Conservation (phyloP, 768 basidiomycete species). For the Termitomyces sp. region DNA sequence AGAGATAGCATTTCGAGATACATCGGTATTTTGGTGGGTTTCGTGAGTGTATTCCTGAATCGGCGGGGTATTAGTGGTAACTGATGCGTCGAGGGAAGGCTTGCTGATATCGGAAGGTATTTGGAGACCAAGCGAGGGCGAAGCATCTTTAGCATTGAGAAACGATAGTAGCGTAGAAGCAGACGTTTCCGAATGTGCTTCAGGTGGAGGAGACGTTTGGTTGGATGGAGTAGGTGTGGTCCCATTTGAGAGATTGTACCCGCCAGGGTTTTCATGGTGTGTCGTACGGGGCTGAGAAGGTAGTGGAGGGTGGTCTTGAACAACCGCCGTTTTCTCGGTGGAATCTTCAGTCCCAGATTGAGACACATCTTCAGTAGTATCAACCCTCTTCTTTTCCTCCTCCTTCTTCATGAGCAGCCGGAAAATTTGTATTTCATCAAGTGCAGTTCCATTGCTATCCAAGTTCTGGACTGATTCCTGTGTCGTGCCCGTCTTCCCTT, state of each 20-base stretch:
- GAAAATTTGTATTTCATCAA: slow-evolving; percentile 85
- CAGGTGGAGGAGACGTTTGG: slow-evolving; percentile 7
- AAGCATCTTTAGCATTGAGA: slow-evolving; percentile 6
- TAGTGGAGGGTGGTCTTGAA: background rate
- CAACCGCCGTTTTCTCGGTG: background rate
- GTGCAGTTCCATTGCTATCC: slow-evolving; percentile 29
- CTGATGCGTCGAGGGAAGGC: background rate
- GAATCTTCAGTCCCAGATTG: background rate
- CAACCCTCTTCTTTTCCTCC: slow-evolving; percentile 42
- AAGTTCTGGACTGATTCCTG: slow-evolving; percentile 10
- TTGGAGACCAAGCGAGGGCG: background rate
- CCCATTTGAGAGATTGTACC: background rate
- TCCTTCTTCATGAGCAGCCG: slow-evolving; percentile 80
- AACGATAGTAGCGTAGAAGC: slow-evolving; percentile 8
- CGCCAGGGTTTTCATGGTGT: background rate
- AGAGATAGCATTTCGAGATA: slow-evolving; percentile 12
- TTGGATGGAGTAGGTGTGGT: background rate
- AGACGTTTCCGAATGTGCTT: background rate
- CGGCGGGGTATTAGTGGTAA: background rate
- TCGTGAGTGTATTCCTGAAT: background rate
- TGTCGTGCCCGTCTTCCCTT: slow-evolving; percentile 1
- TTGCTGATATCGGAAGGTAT: background rate
- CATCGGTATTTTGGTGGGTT: slow-evolving; percentile 4
- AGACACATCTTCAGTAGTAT: slow-evolving; percentile 13
- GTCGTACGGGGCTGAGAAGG: background rate